Evolutionary conservation across 1,139 yeast species (phyloP).

Genomic region (Diutina rugosa): DNA sequence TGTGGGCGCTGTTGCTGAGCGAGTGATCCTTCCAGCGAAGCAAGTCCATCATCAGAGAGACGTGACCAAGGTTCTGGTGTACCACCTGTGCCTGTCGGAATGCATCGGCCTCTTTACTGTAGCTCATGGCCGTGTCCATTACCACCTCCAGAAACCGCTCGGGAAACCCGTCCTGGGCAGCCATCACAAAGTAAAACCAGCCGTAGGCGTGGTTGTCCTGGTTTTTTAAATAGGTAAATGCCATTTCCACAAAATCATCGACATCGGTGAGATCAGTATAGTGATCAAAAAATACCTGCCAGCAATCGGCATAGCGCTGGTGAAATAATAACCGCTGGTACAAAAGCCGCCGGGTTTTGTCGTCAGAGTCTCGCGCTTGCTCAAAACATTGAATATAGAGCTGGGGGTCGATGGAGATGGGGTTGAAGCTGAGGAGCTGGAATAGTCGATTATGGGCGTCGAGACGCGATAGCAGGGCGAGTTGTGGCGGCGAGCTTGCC

Average conservation of each 20-base stretch:
- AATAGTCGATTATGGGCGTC: neutral
- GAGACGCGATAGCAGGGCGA: neutral
- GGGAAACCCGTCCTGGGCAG: neutral
- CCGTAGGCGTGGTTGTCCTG: neutral
- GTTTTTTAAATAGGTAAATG: neutral
- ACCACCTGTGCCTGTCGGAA: neutral
- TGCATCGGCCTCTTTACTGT: neutral
- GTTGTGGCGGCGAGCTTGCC: neutral
- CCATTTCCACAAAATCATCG: neutral
- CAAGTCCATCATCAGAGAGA: neutral
- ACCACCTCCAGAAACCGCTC: slow-evolving; percentile 1
- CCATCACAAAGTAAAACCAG: neutral
- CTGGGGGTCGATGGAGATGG: neutral
- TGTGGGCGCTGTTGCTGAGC: neutral
- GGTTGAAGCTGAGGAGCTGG: neutral
- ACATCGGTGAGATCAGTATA: neutral
- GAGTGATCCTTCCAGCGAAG: neutral
- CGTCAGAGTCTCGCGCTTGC: neutral
- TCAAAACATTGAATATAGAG: neutral
- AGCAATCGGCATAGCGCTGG: neutral
- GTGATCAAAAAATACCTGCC: neutral
- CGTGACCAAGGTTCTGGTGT: neutral
- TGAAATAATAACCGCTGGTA: neutral
- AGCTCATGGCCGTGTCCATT: neutral
- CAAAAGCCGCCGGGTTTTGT: neutral